Evolutionary conservation across 805 yeast species (phyloP).

Genomic region (Kuraishia molischiana): DNA sequence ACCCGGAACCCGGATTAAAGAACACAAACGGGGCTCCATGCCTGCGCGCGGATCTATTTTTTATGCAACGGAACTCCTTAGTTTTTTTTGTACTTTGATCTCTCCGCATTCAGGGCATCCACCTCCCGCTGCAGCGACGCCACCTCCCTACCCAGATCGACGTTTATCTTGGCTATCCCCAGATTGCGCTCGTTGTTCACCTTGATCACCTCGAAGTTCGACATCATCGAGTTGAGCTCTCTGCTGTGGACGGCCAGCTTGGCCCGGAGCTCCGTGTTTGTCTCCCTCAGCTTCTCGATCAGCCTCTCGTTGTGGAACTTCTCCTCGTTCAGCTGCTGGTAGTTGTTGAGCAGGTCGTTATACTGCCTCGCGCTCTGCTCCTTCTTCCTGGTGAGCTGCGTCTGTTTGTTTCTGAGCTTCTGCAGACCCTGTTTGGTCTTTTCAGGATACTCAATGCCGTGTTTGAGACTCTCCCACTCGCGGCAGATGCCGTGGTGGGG

Average conservation of each 20-base stretch:
- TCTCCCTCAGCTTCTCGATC: constrained; percentile 10
- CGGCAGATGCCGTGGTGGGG: not conserved
- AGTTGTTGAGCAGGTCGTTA: constrained; percentile 19
- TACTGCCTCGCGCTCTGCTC: constrained; percentile 10
- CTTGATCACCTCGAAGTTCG: constrained; percentile 22
- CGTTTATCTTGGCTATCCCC: constrained; percentile 18
- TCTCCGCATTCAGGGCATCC: constrained; percentile 5
- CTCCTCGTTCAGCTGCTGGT: constrained; percentile 23
- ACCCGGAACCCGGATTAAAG: too few relatives aligned
- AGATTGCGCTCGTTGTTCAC: constrained; percentile 19
- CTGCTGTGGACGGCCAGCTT: constrained; percentile 7
- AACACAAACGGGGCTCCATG: too few relatives aligned
- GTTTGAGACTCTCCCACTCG: not conserved
- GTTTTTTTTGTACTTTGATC: not conserved
- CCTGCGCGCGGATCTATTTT: too few relatives aligned
- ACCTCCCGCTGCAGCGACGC: constrained; percentile 12
- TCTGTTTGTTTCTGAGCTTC: not conserved
- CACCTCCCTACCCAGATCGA: constrained; percentile 15
- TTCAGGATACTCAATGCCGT: not conserved
- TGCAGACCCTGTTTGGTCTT: not conserved
- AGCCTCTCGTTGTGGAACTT: constrained; percentile 15
- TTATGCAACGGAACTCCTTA: too few relatives aligned
- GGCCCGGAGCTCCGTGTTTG: constrained; percentile 10
- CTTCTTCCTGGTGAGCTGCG: constrained; percentile 5
- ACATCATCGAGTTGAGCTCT: constrained; percentile 12